Conservation (phyloP, 106 monocot genomes). For the Alisma plantagoaquatica region DNA sequence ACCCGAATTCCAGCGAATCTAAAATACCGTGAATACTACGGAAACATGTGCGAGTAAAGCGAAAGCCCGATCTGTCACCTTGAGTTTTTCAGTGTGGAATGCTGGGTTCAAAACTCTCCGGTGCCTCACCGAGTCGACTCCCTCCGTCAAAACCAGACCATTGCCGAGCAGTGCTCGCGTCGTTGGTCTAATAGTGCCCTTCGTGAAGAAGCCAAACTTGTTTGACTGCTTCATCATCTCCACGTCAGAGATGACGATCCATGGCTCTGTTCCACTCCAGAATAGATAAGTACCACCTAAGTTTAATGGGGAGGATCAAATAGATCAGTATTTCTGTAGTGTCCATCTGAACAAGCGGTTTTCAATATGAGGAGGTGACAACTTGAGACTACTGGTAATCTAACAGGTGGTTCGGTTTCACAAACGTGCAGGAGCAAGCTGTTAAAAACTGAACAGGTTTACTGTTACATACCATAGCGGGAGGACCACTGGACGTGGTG, state of each 20-base stretch:
- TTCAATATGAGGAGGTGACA: neutral
- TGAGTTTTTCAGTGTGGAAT: conserved; percentile 56
- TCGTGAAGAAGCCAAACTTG: conserved; percentile 45
- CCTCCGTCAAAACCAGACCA: conserved; percentile 33
- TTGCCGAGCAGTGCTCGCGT: conserved; percentile 27
- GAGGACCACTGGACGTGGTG: conserved; percentile 15
- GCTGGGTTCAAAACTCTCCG: conserved; percentile 41
- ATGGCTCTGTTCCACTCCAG: conserved; percentile 27
- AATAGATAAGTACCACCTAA: conserved; percentile 36
- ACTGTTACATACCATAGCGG: conserved; percentile 17
- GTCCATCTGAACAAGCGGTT: neutral
- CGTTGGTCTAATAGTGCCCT: conserved; percentile 1
- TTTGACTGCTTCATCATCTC: conserved; percentile 34
- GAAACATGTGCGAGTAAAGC: no score
- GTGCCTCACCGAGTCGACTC: conserved; percentile 42
- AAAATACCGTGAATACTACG: no score
- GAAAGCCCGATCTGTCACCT: conserved; percentile 22
- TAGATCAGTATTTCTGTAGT: neutral
- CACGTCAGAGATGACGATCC: conserved; percentile 27
- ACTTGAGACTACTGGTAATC: neutral
- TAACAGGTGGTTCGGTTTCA: neutral
- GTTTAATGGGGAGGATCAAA: neutral
- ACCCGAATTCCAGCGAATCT: no score
- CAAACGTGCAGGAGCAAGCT: neutral
- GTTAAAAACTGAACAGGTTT: neutral